Conservation (phyloP, 2,329 filamentous ascomycete species). For the Dactylella cylindrospora region DNA sequence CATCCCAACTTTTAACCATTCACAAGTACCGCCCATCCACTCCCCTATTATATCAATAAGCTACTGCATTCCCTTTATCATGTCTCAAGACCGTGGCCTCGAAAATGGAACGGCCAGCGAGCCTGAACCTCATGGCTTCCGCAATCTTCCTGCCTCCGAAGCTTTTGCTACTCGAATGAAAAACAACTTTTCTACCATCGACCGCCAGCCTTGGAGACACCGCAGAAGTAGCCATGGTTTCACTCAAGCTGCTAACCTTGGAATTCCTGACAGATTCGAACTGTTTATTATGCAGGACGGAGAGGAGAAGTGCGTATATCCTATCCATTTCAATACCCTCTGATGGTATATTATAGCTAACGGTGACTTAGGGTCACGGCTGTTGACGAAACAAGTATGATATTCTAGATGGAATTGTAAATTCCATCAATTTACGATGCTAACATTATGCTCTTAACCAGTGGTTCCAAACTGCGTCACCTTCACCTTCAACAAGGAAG, state of each 20-base stretch:
- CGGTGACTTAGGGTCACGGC: constrained; percentile 22
- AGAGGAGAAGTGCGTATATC: constrained; percentile 45
- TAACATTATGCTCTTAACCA: constrained; percentile 51
- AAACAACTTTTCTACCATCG: constrained; percentile 22
- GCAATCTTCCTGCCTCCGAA: background rate
- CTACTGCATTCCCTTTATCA: background rate
- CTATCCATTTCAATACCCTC: no score
- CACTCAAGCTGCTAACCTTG: constrained; percentile 14
- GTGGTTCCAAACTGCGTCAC: constrained; percentile 89
- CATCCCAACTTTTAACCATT: background rate
- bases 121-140: background rate
- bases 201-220: constrained; percentile 35
- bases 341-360: background rate
- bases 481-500: constrained; percentile 94
- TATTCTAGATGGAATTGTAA: background rate
- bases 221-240: constrained; percentile 34
- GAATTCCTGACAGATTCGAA: constrained; percentile 44
- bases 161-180: constrained; percentile 1
- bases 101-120: no score
- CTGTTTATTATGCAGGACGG: constrained; percentile 45
- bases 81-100: background rate
- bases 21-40: background rate
- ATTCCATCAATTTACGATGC: background rate
- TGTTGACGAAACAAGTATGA: constrained; percentile 35
- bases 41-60: background rate